Evolutionary conservation across 1,139 yeast genomes (phyloP), one percentile per base, ranked within the genome.

Genomic region (Geotrichum aggregatum): DNA sequence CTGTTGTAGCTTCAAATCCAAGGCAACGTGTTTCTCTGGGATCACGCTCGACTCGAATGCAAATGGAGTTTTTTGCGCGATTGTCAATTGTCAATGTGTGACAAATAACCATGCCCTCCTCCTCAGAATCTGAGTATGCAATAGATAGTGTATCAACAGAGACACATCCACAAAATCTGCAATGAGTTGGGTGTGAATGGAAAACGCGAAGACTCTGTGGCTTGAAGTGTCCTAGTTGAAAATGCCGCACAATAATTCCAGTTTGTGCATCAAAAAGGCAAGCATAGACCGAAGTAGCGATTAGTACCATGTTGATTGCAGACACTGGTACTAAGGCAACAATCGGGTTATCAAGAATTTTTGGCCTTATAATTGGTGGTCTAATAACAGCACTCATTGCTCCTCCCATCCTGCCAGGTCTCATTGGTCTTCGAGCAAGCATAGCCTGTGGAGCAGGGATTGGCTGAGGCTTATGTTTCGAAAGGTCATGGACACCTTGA

Each of bases 131-230:
- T 42, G 83, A 83, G 66, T 87, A 88, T 0, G 83, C 80, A 34
- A 87, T 73, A 1, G 91, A 83, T 50, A 88, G 76, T 1, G 91
- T 77, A 34, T 80, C 78, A 38, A 87, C 77, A 0, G 95, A 84
- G 0, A 87, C 91, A 71, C 95, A 84, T 1, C 96, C 96, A 72
- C 96, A 88, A 66, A 88, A 88, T 54, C 85, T 77, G 68, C 96
- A 88, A 70, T 88, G 95, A 0, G 88, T 83, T 2, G 95, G 95
- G 60, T 83, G 88, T 47, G 84, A 83, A 65, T 87, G 95, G 55
- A 87, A 81, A 0, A 84, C 92, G 54, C 76, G 73, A 56, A 87
- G 76, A 0, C 84, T 67, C 1, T 77, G 77, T 1, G 80, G 78
- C 60, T 80, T 81, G 70, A 82, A 83, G 47, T 78, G 77, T 1